Conservation (phyloP, 2,329 filamentous ascomycete species). For the Hortaea werneckii region DNA sequence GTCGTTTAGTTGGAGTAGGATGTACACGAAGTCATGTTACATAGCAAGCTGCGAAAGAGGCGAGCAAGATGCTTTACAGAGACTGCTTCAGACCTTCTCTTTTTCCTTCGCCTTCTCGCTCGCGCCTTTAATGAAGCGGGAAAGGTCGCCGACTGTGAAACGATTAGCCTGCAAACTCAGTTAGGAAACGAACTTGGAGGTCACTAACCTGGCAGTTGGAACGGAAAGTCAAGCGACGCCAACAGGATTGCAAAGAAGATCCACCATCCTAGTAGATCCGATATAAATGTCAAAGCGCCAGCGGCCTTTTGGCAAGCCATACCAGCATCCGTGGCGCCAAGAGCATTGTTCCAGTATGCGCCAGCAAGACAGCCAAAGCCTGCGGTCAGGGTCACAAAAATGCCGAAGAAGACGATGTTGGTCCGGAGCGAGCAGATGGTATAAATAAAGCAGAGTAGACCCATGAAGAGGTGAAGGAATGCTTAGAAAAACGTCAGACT, state of each 20-base stretch:
- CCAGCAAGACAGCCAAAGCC: constrained; percentile 51
- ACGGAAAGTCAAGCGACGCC: constrained; percentile 43
- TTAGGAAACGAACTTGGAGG: neutral
- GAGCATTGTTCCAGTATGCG: constrained; percentile 48
- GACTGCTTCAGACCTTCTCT: constrained; percentile 3
- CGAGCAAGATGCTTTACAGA: no score
- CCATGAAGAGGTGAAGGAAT: constrained; percentile 59
- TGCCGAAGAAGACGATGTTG: constrained; percentile 59
- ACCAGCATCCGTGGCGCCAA: constrained; percentile 27
- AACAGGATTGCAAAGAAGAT: constrained; percentile 46
- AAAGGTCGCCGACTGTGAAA: constrained; percentile 35
- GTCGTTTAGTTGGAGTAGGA: no score
- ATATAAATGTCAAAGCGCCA: constrained; percentile 41
- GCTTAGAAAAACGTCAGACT: constrained; percentile 17
- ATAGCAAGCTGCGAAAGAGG: no score
- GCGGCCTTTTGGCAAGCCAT: constrained; percentile 27
- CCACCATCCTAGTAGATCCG: constrained; percentile 41
- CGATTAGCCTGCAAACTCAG: constrained; percentile 3
- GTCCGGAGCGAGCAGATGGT: constrained; percentile 61
- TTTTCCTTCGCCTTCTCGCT: constrained; percentile 20
- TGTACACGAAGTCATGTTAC: no score
- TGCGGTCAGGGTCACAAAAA: constrained; percentile 55
- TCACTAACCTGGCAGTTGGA: constrained; percentile 35
- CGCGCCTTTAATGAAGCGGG: constrained; percentile 35
- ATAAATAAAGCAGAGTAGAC: constrained; percentile 55